Base-by-base conservation (phyloP, 2,329 filamentous ascomycete genomes). In the Colletotrichum magnum region DNA sequence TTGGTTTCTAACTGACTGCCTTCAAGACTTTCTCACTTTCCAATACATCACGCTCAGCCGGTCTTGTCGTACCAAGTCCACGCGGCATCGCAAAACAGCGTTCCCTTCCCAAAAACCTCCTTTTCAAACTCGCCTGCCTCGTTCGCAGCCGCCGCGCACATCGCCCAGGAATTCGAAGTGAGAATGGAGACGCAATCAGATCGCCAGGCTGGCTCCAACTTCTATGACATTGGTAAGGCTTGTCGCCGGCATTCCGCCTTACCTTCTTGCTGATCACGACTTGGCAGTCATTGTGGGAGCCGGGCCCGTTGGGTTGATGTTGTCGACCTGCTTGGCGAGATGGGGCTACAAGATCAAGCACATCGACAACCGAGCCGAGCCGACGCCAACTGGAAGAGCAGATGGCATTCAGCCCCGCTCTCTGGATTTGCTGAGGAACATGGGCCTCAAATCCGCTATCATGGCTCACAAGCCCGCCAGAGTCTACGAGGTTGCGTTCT, bases 341-440 rank as follows among this genome's bases (percentile, higher is more conserved):
- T 97, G 94, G 94, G 95, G 95, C 21, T 98, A 97, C 86, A 94
- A 90, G 79, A 94, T 98, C 80, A 97, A 95, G 85, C 94, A 97
- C 82, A 94, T 97, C 77, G 95, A 97, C 82, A 97, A 97, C 81
- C 88, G 94, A 68, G 86, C 94, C 2, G 93, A 95, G 76, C 94
- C 94, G 16, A 97, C 94, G 13, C 77, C 89, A 2, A 97, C 94
- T 21, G 94, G 94, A 61, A 93, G 94, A 72, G 95, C 94, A 64
- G 94, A 97, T 81, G 94, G 94, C 71, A 97, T 98, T 67, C 94
- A 97, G 82, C 94, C 94, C 45, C 91, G 95, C 47, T 97, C 94
- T 0, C 86, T 97, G 26, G 94, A 97, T 75, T 88, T 97, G 16
- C 85, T 97, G 56, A 90, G 93, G 60, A 97, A 97, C 77, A 94